phyloP scores from a whole-genome alignment of 2,329 filamentous ascomycete species.

The Orbilia quercus region DNA sequence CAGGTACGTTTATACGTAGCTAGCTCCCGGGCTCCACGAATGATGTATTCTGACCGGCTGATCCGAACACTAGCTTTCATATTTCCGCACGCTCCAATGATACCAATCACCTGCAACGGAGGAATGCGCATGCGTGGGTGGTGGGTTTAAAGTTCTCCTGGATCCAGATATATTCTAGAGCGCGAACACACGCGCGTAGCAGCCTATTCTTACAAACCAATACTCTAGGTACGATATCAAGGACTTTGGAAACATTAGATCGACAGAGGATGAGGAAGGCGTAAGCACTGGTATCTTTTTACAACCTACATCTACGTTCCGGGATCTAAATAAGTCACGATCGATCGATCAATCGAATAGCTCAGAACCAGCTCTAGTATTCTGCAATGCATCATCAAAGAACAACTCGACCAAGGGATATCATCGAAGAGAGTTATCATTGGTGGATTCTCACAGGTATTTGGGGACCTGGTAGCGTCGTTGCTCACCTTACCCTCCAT shows the following conservation, averaged over 20 bases:
- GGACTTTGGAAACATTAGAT: slow-evolving; percentile 36
- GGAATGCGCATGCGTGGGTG: slow-evolving; percentile 48
- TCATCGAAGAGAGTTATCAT: slow-evolving; percentile 84
- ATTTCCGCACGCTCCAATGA: slow-evolving; percentile 87
- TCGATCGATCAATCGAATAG: slow-evolving; percentile 14
- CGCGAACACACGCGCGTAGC: neutral
- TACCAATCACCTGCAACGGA: slow-evolving; percentile 78
- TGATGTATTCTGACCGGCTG: slow-evolving; percentile 70
- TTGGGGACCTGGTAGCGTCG: neutral
- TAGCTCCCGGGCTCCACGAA: slow-evolving; percentile 87
- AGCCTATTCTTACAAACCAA: neutral
- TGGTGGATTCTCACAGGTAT: slow-evolving; percentile 76
- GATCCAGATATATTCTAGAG: neutral
- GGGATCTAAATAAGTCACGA: neutral
- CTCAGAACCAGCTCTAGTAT: slow-evolving; percentile 64
- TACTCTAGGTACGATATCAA: slow-evolving; percentile 43
- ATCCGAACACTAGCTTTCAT: slow-evolving; percentile 77
- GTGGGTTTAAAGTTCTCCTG: slow-evolving; percentile 33
- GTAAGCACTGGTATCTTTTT: slow-evolving; percentile 15
- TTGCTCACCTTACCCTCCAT: neutral
- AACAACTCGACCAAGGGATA: slow-evolving; percentile 83
- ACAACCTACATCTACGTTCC: too few species aligned
- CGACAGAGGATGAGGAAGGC: slow-evolving; percentile 32
- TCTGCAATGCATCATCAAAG: slow-evolving; percentile 81
- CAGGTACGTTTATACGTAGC: slow-evolving; percentile 7